Percentiles rank a stretch among this genome's conserved stretches.
Conservation (phyloP, 1,284 basidiomycete species). For the Chiua sp. region DNA sequence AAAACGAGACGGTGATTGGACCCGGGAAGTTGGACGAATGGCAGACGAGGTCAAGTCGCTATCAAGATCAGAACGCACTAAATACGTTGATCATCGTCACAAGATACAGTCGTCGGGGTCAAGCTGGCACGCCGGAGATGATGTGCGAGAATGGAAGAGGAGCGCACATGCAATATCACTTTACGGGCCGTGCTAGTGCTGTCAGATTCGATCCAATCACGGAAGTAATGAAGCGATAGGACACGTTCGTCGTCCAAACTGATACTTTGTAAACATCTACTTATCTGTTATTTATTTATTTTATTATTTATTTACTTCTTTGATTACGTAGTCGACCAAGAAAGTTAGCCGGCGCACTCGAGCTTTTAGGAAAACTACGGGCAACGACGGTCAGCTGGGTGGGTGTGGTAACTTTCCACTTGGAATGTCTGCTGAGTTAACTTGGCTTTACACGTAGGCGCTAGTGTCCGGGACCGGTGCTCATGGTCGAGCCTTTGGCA, state of each 20-base stretch:
- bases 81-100: slow-evolving; percentile 11
- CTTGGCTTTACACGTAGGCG: not conserved
- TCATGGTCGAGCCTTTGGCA: slow-evolving; percentile 38
- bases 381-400: slow-evolving; percentile 20
- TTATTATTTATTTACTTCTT: slow-evolving; percentile 5
- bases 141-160: slow-evolving; percentile 4
- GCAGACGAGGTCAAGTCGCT: slow-evolving; percentile 11
- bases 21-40: slow-evolving; percentile 20
- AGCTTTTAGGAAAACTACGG: slow-evolving; percentile 8
- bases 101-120: slow-evolving; percentile 8
- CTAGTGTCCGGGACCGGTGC: slow-evolving; percentile 16
- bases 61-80: slow-evolving; percentile 13
- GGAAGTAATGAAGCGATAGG: too few relatives aligned
- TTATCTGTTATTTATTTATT: slow-evolving; percentile 6
- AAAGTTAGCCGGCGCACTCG: not conserved
- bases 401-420: slow-evolving; percentile 5
- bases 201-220: too few relatives aligned
- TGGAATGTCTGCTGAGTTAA: not conserved
- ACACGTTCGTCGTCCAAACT: too few relatives aligned
- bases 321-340: slow-evolving; percentile 30
- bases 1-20: slow-evolving; percentile 20
- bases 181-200: not conserved
- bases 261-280: too few relatives aligned
- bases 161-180: slow-evolving; percentile 8
- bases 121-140: slow-evolving; percentile 16